Base-by-base conservation (phyloP, 345 rosid species). In the Hibiscus tridactylites region DNA sequence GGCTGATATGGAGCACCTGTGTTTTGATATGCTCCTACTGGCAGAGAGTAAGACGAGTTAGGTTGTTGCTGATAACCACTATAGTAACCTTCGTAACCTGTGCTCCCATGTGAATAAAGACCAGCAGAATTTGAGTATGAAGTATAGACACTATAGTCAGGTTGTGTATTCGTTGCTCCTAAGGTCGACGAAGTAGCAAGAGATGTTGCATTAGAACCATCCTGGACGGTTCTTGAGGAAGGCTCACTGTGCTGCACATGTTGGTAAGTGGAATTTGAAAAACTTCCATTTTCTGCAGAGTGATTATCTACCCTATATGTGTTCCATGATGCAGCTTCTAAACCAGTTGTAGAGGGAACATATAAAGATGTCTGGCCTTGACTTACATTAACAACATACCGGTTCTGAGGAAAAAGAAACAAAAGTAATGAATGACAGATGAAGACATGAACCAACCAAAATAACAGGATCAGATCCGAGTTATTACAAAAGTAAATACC, bases 1-100 rank as follows among this genome's bases (percentile, higher is more conserved):
- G 98, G 98, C 93, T 92, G 97, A 88, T 87, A 91, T 91, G 97
- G 87, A 89, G 90, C 93, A 91, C 98, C 94, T 87, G 99, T 87
- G 80, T 89, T 96, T 87, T 91, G 98, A 87, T 92, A 96, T 74
- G 95, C 88, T 83, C 87, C 97, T 73, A 81, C 84, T 77, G 97
- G 89, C 86, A 86, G 94, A 73, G 97, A 60, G 80, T 85, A 89
- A 16, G 97, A 79, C 73, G 85, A 90, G 79, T 77, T 87, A 76
- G 87, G 96, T 79, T 86, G 97, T 79, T 89, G 96, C 81, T 89
- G 98, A 79, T 88, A 88, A 65, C 84, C 84, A 78, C 76, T 84
- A 83, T 91, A 87, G 88, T 90, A 92, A 83, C 88, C 81, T 65
- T 85, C 79, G 77, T 96, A 92, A 76, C 88, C 91, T 24, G 91